Conservation (phyloP, 768 basidiomycete genomes). For the Trametes sanguinea region DNA sequence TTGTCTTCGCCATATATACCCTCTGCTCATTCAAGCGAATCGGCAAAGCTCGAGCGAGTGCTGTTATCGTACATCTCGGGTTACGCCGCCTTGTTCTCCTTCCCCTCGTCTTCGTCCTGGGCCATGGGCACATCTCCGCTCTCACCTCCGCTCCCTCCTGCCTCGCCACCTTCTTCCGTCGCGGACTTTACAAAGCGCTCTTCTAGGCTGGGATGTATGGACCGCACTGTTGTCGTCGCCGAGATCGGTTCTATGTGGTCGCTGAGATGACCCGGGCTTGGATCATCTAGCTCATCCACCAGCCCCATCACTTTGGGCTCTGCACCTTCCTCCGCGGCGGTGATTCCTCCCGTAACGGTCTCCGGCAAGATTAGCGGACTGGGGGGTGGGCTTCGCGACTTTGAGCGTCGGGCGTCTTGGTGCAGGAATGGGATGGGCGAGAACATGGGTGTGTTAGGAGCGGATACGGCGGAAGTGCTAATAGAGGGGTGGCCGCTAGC, state of each 20-base stretch:
- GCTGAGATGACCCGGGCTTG: conserved; percentile 81
- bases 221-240: conserved; percentile 54
- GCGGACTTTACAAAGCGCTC: conserved; percentile 63
- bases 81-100: conserved; percentile 49
- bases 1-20: not conserved
- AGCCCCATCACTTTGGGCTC: conserved; percentile 63
- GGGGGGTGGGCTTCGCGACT: conserved; percentile 77
- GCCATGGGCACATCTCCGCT: conserved; percentile 22
- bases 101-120: conserved; percentile 47
- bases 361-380: conserved; percentile 62
- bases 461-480: conserved; percentile 50
- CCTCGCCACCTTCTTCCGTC: conserved; percentile 31
- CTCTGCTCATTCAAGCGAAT: not conserved
- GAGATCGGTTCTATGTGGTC: conserved; percentile 74
- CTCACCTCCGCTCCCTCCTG: conserved; percentile 8
- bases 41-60: too few species aligned
- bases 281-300: conserved; percentile 86
- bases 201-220: conserved; percentile 59
- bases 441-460: conserved; percentile 79
- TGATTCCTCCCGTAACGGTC: conserved; percentile 35
- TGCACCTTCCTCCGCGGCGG: conserved; percentile 35
- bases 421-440: conserved; percentile 88
- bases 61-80: not conserved
- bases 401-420: conserved; percentile 77
- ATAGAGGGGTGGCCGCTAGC: conserved; percentile 39